phyloP scores from a whole-genome alignment of 495 filamentous ascomycete genomes.

The Baudoinia panamericana region DNA sequence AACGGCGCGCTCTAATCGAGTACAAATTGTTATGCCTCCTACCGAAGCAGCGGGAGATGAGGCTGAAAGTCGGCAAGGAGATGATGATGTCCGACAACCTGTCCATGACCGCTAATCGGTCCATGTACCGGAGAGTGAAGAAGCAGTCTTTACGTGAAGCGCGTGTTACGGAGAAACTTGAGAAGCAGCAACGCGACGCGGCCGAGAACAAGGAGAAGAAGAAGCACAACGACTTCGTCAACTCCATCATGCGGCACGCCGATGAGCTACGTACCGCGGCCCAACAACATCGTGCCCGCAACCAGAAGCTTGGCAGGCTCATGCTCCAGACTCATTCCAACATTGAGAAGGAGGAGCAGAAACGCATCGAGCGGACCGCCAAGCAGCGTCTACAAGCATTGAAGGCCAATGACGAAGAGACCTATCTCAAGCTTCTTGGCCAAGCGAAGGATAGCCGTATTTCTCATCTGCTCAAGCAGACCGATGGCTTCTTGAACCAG shows the following conservation, averaged over 20 bases:
- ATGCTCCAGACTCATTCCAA: constrained; percentile 82
- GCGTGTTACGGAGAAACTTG: constrained; percentile 90
- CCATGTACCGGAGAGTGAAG: constrained; percentile 83
- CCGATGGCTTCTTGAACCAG: constrained; percentile 90
- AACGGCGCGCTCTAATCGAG: constrained; percentile 83
- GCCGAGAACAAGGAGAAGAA: constrained; percentile 88
- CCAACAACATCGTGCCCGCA: constrained; percentile 50
- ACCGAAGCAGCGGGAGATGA: constrained; percentile 69
- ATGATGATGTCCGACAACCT: constrained; percentile 91
- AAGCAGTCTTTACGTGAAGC: constrained; percentile 93
- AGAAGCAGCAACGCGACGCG: constrained; percentile 95
- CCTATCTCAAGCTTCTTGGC: constrained; percentile 88
- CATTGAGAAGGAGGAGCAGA: constrained; percentile 98
- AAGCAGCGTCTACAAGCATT: constrained; percentile 98
- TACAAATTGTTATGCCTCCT: constrained; percentile 74
- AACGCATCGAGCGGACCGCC: constrained; percentile 86
- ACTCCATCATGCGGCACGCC: constrained; percentile 55
- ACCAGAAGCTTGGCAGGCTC: constrained; percentile 72
- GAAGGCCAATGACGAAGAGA: constrained; percentile 98
- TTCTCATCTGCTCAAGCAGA: constrained; percentile 87
- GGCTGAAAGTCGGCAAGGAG: constrained; percentile 71
- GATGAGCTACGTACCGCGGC: constrained; percentile 48
- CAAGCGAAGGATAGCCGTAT: constrained; percentile 99
- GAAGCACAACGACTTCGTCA: constrained; percentile 83
- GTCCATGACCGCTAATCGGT: constrained; percentile 85